Conservation (phyloP, 75 land plant genomes). For the Ceratopteris richardii region DNA sequence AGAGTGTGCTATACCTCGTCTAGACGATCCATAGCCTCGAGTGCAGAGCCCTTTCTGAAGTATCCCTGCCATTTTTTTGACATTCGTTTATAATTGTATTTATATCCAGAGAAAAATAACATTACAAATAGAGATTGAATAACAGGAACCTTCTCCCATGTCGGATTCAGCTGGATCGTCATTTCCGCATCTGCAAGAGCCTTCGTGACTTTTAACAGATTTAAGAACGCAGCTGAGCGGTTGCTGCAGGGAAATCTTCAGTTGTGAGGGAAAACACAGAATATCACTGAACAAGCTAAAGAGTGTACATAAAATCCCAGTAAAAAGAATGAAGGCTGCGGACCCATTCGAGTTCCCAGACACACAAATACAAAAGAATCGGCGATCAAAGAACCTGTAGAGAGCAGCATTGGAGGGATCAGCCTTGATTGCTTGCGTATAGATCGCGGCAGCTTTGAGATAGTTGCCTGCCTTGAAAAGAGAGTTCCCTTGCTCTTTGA, state of each 20-base stretch:
- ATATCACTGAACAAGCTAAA: background rate
- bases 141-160: slow-evolving; percentile 88
- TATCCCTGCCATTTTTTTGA: slow-evolving; percentile 58
- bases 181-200: slow-evolving; percentile 97
- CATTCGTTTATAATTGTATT: too few relatives aligned
- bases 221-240: slow-evolving; percentile 98
- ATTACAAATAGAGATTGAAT: background rate
- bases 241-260: slow-evolving; percentile 43
- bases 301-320: background rate
- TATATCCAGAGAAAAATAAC: too few relatives aligned
- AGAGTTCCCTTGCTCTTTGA: slow-evolving; percentile 84
- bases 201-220: slow-evolving; percentile 82
- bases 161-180: slow-evolving; percentile 71
- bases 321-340: too few relatives aligned
- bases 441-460: slow-evolving; percentile 94
- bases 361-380: background rate
- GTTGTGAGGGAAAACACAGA: background rate
- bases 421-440: slow-evolving; percentile 93
- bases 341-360: too few relatives aligned
- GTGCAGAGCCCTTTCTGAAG: slow-evolving; percentile 93
- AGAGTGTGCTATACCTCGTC: slow-evolving; percentile 74
- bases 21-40: slow-evolving; percentile 92
- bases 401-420: slow-evolving; percentile 89
- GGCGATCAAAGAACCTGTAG: slow-evolving; percentile 50
- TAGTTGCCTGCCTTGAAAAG: slow-evolving; percentile 88